Evolutionary conservation across 306 rosid genomes (phyloP).

Genomic region (Casuarina cunninghamiana): DNA sequence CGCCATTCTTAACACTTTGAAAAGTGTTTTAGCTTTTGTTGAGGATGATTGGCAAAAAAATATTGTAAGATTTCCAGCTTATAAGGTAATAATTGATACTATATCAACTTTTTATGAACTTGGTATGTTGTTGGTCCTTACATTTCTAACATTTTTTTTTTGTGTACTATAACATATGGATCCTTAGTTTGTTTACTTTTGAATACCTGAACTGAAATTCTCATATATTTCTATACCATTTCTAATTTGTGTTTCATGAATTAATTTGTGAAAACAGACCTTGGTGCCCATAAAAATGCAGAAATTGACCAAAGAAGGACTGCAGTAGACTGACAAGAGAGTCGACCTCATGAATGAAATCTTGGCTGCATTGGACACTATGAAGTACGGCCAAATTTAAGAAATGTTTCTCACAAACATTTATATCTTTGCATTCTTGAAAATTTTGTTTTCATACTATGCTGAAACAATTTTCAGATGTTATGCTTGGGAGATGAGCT

Average conservation of each 20-base stretch:
- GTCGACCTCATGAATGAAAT: constrained; percentile 87
- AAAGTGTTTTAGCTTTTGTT: neutral
- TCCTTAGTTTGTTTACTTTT: neutral
- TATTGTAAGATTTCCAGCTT: neutral
- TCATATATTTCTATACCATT: neutral
- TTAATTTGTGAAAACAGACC: constrained; percentile 43
- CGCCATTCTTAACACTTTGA: too few species aligned
- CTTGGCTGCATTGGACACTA: constrained; percentile 82
- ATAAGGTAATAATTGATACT: neutral
- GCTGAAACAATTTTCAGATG: constrained; percentile 61
- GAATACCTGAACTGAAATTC: neutral
- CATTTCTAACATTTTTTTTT: neutral
- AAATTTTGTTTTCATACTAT: constrained; percentile 21
- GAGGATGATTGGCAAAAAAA: neutral
- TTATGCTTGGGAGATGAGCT: constrained; percentile 93
- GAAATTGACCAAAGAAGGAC: constrained; percentile 68
- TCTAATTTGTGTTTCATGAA: neutral
- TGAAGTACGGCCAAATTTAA: constrained; percentile 58
- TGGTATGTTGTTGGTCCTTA: neutral
- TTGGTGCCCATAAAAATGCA: constrained; percentile 64
- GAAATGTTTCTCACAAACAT: neutral
- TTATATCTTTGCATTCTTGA: constrained; percentile 5
- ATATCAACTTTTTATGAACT: neutral
- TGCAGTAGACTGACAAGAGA: constrained; percentile 78
- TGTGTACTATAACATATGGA: neutral